Evolutionary conservation across 441 rosid species (phyloP).

Genomic region (Syzygium malaccense): DNA sequence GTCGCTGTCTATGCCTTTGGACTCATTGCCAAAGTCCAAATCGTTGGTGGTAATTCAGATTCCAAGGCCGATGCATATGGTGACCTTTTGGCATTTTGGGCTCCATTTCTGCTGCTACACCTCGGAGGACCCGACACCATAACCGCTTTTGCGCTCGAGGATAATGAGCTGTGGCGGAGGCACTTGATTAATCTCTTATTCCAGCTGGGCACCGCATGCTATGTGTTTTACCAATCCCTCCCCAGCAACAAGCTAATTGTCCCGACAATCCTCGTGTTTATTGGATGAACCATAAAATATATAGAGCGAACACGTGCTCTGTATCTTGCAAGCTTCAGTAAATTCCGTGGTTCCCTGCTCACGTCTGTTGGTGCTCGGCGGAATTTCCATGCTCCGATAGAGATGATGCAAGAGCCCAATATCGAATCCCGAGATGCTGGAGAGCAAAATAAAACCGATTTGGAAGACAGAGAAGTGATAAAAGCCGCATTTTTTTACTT

Average conservation of each 20-base stretch:
- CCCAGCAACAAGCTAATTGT: background rate
- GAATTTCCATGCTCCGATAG: fast-evolving
- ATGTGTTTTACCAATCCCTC: background rate
- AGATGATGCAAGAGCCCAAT: fast-evolving
- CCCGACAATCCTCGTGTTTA: background rate
- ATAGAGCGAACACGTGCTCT: background rate
- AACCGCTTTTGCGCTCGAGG: background rate
- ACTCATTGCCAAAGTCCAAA: background rate
- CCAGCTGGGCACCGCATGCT: background rate
- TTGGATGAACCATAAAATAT: background rate
- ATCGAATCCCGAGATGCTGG: background rate
- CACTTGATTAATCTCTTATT: background rate
- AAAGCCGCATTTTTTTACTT: background rate
- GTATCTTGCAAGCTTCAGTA: background rate
- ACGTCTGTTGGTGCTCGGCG: fast-evolving
- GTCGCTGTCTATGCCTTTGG: background rate
- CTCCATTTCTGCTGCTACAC: background rate
- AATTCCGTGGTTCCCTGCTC: background rate
- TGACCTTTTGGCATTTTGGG: background rate
- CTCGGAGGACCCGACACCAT: background rate
- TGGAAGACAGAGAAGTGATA: background rate
- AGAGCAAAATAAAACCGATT: background rate
- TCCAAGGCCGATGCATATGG: background rate
- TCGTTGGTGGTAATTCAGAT: background rate
- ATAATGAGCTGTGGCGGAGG: background rate